These are phyloP conservation scores for Caryopteris hybrid DNA, from an alignment of 305 asterid genomes.

Conservation along the genomic window DNA sequence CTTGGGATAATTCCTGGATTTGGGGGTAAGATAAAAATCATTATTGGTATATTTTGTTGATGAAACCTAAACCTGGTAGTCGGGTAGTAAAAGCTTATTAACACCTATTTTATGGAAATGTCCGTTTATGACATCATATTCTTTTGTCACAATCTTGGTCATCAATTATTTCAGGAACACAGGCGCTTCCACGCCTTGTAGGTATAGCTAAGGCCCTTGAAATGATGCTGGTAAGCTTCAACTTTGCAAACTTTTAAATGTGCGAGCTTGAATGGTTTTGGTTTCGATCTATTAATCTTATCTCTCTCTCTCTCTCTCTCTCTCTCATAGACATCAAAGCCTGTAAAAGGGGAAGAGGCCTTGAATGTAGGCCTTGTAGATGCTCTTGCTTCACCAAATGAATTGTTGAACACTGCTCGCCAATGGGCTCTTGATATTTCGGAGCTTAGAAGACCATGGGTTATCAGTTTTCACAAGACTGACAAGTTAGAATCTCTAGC, in stretches of 20 bases:
- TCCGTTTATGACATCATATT: neutral
- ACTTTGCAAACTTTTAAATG: neutral
- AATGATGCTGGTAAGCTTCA: slow-evolving; percentile 83
- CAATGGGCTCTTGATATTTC: slow-evolving; percentile 86
- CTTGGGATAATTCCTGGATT: slow-evolving; percentile 96
- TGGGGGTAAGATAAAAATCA: slow-evolving; percentile 55
- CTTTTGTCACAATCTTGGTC: neutral
- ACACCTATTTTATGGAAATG: neutral
- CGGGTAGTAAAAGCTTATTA: neutral
- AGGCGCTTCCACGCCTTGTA: slow-evolving; percentile 98
- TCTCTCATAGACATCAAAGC: slow-evolving; percentile 72
- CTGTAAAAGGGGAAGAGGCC: slow-evolving; percentile 92
- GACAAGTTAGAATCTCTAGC: slow-evolving; percentile 87
- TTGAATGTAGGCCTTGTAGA: slow-evolving; percentile 89
- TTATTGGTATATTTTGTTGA: neutral
- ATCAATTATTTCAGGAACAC: slow-evolving; percentile 61
- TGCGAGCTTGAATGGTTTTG: neutral
- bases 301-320: too few relatives aligned
- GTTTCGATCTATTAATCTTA: neutral
- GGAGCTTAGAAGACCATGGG: slow-evolving; percentile 77
- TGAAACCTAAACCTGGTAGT: neutral
- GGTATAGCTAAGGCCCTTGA: slow-evolving; percentile 96
- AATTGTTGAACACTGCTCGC: slow-evolving; percentile 73
- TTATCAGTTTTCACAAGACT: slow-evolving; percentile 69
- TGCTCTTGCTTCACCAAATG: slow-evolving; percentile 66